A percentile compares a stretch with the other conserved stretches of the same genome.
Conservation (phyloP, 2,329 filamentous ascomycete species). For the Elsinoe perseae region DNA sequence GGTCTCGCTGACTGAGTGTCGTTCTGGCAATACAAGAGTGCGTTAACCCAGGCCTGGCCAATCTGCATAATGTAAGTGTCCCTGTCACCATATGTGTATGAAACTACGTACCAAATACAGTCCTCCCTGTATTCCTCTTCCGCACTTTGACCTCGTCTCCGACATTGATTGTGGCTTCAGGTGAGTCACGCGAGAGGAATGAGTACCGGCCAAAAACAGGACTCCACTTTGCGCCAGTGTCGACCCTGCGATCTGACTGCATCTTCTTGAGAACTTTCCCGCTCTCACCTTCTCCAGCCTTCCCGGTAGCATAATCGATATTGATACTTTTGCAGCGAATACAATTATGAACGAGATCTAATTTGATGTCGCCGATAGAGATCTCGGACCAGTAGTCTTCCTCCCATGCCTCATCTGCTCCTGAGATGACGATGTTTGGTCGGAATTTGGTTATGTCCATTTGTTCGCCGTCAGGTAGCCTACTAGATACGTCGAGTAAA, state of each 20-base stretch:
- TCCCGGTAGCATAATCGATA: slow-evolving; percentile 41
- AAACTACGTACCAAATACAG: slow-evolving; percentile 36
- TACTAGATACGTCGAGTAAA: slow-evolving; percentile 54
- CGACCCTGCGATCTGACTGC: slow-evolving; percentile 39
- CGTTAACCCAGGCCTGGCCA: not conserved
- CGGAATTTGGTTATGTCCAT: slow-evolving; percentile 43
- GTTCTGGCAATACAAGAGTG: not conserved
- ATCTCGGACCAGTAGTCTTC: slow-evolving; percentile 41
- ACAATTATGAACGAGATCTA: slow-evolving; percentile 40
- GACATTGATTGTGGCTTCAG: slow-evolving; percentile 30
- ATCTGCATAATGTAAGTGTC: not conserved
- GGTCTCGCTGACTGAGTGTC: not conserved
- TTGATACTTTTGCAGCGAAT: slow-evolving; percentile 40
- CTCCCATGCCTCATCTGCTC: slow-evolving; percentile 35
- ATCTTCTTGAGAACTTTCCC: slow-evolving; percentile 40
- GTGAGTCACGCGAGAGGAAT: slow-evolving; percentile 31
- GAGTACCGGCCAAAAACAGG: slow-evolving; percentile 44
- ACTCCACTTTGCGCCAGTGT: slow-evolving; percentile 38
- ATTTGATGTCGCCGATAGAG: slow-evolving; percentile 24
- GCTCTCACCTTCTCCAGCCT: slow-evolving; percentile 30
- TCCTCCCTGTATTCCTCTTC: slow-evolving; percentile 34
- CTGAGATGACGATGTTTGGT: slow-evolving; percentile 39
- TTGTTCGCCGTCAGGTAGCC: slow-evolving; percentile 29
- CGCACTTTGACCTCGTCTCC: slow-evolving; percentile 38
- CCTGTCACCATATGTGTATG: not conserved